A percentile compares a stretch with the other conserved stretches of the same genome.
These are phyloP conservation scores for Fomes fomentarius DNA, from an alignment of 1,284 basidiomycete genomes.

Conservation along the genomic window DNA sequence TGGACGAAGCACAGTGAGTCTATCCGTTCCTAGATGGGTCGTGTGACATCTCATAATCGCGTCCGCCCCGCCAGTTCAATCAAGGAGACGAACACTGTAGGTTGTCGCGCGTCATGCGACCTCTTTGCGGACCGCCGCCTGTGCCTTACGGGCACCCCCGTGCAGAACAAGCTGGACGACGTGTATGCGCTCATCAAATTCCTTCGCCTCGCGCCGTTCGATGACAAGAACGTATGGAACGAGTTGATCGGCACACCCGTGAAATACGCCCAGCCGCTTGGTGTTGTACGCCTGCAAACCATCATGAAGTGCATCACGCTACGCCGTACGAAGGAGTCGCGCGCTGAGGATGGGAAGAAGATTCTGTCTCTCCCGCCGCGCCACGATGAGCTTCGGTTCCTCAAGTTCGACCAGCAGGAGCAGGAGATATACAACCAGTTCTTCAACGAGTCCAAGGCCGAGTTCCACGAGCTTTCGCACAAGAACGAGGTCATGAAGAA, in stretches of 20 bases:
- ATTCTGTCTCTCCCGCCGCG: slow-evolving; percentile 91
- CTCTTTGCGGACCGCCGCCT: slow-evolving; percentile 91
- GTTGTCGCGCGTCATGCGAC: slow-evolving; percentile 93
- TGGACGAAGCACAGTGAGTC: slow-evolving; percentile 97
- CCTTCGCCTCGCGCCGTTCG: slow-evolving; percentile 88
- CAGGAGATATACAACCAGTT: slow-evolving; percentile 87
- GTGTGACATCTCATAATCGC: not conserved
- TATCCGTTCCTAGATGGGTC: slow-evolving; percentile 4
- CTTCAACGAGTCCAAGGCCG: slow-evolving; percentile 87
- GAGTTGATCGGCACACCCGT: slow-evolving; percentile 91
- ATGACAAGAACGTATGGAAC: slow-evolving; percentile 93
- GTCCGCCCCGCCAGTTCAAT: slow-evolving; percentile 69
- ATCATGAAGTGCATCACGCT: slow-evolving; percentile 98
- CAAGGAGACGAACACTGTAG: slow-evolving; percentile 94
- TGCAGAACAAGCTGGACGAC: slow-evolving; percentile 99
- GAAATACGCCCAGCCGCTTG: slow-evolving; percentile 90
- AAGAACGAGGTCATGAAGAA: slow-evolving; percentile 96
- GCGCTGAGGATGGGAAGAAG: slow-evolving; percentile 76
- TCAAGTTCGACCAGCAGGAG: slow-evolving; percentile 86
- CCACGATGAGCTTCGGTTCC: slow-evolving; percentile 81
- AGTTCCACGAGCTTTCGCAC: slow-evolving; percentile 85
- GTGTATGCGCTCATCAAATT: slow-evolving; percentile 97
- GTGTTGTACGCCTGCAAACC: slow-evolving; percentile 91
- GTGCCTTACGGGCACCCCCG: slow-evolving; percentile 95
- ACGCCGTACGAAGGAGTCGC: slow-evolving; percentile 94